Base-by-base conservation (phyloP, 441 rosid species). In the Jatropha multifida region DNA sequence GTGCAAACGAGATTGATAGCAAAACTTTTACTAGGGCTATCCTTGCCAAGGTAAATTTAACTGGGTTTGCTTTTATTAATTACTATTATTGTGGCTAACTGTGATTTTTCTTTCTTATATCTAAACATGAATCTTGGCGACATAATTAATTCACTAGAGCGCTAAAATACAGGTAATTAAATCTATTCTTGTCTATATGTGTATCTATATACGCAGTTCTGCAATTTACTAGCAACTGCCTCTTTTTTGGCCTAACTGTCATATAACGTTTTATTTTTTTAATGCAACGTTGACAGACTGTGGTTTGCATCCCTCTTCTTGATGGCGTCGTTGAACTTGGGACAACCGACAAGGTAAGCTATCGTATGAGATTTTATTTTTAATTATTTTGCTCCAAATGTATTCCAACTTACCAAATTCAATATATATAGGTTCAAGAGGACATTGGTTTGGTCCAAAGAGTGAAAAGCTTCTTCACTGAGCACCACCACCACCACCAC, bases 241-340 rank as follows among this genome's bases (percentile, higher is more conserved):
- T 17, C 58, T 5, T 54, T 32, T 2, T 1, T 58, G 37, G 38
- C 32, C 12, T 58, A 46, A 58, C 40, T 44, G 20, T 12, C 40
- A 13, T 32, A 14, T 60, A 10, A 40, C 18, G 5, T 3, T 8
- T 32, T 32, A 32, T 20, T 52, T 38, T 40, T 37, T 0, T 46
- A 3, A 11, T 17, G 4, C 11, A 4, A 49, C 23, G 42, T 8
- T 49, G 74, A 71, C 91, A 96, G 97, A 96, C 99, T 1, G 93
- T 92, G 38, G 86, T 96, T 17, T 94, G 98, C 83, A 89, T 94
- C 79, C 98, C 99, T 58, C 83, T 96, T 49, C 89, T 90, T 7
- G 90, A 91, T 76, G 98, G 99, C 0, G 97, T 94, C 2, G 88
- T 96, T 69, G 99, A 96, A 77, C 69, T 96, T 27, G 99, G 98